Percentiles rank a stretch among this genome's conserved stretches.
Conservation (phyloP, 1,284 basidiomycete species). For the Cryptococcus sp. region DNA sequence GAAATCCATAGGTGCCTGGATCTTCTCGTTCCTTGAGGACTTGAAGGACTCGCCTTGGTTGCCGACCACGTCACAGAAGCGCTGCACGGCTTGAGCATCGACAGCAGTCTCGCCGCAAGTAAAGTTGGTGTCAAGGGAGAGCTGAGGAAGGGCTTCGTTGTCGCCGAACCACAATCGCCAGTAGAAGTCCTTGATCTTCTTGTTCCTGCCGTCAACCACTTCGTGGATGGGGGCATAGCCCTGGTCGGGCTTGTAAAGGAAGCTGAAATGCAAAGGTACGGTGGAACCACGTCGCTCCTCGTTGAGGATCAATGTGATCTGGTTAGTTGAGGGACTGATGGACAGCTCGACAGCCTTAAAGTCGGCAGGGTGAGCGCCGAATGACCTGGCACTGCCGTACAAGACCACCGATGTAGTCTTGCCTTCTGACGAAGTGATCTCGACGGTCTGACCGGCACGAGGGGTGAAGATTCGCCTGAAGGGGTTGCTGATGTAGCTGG, state of each 20-base stretch:
- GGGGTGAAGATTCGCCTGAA: conserved; percentile 84
- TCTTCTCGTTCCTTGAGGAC: conserved; percentile 65
- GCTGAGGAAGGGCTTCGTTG: conserved; percentile 68
- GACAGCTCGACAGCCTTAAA: conserved; percentile 84
- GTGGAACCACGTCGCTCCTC: conserved; percentile 79
- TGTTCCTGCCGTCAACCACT: conserved; percentile 78
- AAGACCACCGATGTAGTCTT: conserved; percentile 59
- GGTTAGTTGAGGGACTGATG: conserved; percentile 60
- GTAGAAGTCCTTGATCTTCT: conserved; percentile 92
- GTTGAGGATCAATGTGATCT: conserved; percentile 74
- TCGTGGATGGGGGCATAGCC: conserved; percentile 95
- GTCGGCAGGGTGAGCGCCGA: conserved; percentile 67
- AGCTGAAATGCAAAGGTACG: conserved; percentile 79
- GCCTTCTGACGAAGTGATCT: conserved; percentile 57
- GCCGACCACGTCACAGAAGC: conserved; percentile 90
- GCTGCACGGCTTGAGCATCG: conserved; percentile 72
- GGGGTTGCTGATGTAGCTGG: conserved; percentile 83
- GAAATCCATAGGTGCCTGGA: conserved; percentile 96
- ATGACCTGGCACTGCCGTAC: conserved; percentile 78
- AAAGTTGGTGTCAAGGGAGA: conserved; percentile 75
- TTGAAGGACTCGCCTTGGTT: conserved; percentile 92
- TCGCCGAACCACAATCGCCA: conserved; percentile 97
- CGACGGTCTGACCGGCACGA: conserved; percentile 73
- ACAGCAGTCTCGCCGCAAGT: conserved; percentile 80
- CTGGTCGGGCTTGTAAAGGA: conserved; percentile 83